Base-by-base conservation (phyloP, 1,284 basidiomycete genomes). In the Ganoderma boninense region DNA sequence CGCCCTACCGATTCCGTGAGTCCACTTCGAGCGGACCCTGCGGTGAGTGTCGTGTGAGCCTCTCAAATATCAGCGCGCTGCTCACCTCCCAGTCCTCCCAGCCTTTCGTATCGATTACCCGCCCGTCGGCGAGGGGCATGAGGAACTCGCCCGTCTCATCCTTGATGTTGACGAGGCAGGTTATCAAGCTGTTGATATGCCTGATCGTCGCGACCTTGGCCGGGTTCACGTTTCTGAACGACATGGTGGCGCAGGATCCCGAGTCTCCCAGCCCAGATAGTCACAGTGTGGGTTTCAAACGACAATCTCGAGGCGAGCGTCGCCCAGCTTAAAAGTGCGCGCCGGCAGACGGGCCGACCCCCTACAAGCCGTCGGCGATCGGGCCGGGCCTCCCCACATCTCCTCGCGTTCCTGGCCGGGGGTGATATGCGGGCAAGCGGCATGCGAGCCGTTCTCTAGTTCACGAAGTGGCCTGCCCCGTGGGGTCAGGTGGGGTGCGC, bases 101-200 rank as follows among this genome's bases (percentile, higher is more conserved):
- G 4, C 89, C 88, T 75, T 91, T 91, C 1, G 89, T 91, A 74
- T 92, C 89, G 69, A 91, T 89, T 29, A 89, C 78, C 14, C 87
- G 84, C 0, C 89, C 89, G 77, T 90, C 89, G 26, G 81, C 81
- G 42, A 90, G 79, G 13, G 83, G 82, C 74, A 90, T 79, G 35
- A 91, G 79, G 77, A 89, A 90, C 77, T 88, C 84, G 56, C 89
- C 89, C 2, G 84, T 86, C 71, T 84, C 83, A 79, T 91, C 89
- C 71, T 87, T 84, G 79, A 90, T 90, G 74, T 89, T 87, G 62
- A 90, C 87, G 14, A 90, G 82, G 44, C 87, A 89, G 67, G 88
- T 79, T 46, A 89, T 87, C 64, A 90, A 79, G 63, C 81, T 84
- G 29, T 81, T 78, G 71, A 90, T 87, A 56, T 81, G 77, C 62